Evolutionary conservation across 2,329 filamentous ascomycete species (phyloP).

Genomic region (Penicillium digitatum): DNA sequence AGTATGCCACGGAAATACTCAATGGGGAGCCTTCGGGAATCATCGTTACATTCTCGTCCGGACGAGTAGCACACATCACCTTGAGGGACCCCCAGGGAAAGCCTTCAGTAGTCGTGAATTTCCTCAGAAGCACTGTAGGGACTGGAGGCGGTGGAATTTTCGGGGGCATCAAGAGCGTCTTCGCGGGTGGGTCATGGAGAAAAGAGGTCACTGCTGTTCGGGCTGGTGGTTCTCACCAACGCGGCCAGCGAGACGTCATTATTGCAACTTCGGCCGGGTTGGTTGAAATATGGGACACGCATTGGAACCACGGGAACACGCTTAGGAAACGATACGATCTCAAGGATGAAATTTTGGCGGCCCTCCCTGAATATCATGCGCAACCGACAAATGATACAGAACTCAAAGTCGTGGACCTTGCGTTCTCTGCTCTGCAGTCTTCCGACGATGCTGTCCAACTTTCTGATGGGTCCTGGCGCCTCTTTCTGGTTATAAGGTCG

Average conservation of each 20-base stretch:
- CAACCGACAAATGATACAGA: conserved; percentile 53
- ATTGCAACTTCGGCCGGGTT: conserved; percentile 72
- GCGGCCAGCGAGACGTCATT: conserved; percentile 81
- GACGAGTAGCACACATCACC: conserved; percentile 79
- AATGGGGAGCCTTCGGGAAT: conserved; percentile 86
- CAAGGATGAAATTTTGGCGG: conserved; percentile 59
- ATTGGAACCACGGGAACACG: conserved; percentile 79
- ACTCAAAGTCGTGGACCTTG: conserved; percentile 75
- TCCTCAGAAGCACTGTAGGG: conserved; percentile 62
- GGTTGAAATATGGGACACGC: conserved; percentile 81
- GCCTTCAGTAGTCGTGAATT: conserved; percentile 72
- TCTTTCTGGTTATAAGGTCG: conserved; percentile 60
- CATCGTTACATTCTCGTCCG: conserved; percentile 77
- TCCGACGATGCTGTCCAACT: conserved; percentile 46
- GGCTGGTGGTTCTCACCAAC: conserved; percentile 65
- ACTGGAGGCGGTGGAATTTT: conserved; percentile 64
- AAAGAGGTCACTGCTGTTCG: conserved; percentile 78
- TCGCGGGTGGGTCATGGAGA: conserved; percentile 65
- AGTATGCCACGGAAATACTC: conserved; percentile 71
- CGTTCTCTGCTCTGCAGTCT: conserved; percentile 47
- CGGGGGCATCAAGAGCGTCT: conserved; percentile 72
- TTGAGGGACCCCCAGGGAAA: conserved; percentile 83
- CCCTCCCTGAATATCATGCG: conserved; percentile 56
- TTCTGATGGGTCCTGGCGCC: conserved; percentile 45
- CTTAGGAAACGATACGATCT: conserved; percentile 69